Evolutionary conservation across 495 filamentous ascomycete species (phyloP).

Genomic region (Chaetomium tenue): DNA sequence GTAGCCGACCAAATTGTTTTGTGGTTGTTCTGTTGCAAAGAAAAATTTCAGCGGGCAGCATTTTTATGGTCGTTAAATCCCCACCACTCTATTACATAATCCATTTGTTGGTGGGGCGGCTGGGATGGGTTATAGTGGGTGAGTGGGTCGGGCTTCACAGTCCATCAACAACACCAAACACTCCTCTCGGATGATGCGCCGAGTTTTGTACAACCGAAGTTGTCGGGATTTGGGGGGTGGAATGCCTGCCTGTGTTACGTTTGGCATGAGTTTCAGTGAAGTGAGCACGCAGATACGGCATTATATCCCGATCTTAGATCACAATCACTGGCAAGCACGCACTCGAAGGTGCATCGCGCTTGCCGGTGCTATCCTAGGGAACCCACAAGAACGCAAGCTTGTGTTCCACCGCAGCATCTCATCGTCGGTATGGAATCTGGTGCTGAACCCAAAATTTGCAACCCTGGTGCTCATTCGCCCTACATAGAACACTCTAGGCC

Average conservation of each 20-base stretch:
- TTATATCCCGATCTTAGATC: not conserved
- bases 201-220: conserved; percentile 3
- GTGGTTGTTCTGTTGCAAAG: conserved; percentile 1
- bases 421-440: not conserved
- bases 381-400: too few relatives aligned
- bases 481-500: not conserved
- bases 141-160: too few relatives aligned
- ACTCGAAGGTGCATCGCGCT: not conserved
- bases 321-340: not conserved
- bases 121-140: not conserved
- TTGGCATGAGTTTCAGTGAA: not conserved
- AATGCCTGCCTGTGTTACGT: not conserved
- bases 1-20: not conserved
- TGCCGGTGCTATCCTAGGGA: too few relatives aligned
- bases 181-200: not conserved
- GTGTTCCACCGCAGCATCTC: not conserved
- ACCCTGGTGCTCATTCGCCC: not conserved
- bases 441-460: not conserved
- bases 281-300: not conserved
- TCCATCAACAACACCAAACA: too few relatives aligned
- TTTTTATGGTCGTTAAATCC: conserved; percentile 8
- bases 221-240: not conserved
- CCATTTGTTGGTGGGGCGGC: not conserved
- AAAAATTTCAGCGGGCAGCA: conserved; percentile 2
- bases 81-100: not conserved